Base-by-base conservation (phyloP, 495 filamentous ascomycete genomes). In the Podospora sp. region DNA sequence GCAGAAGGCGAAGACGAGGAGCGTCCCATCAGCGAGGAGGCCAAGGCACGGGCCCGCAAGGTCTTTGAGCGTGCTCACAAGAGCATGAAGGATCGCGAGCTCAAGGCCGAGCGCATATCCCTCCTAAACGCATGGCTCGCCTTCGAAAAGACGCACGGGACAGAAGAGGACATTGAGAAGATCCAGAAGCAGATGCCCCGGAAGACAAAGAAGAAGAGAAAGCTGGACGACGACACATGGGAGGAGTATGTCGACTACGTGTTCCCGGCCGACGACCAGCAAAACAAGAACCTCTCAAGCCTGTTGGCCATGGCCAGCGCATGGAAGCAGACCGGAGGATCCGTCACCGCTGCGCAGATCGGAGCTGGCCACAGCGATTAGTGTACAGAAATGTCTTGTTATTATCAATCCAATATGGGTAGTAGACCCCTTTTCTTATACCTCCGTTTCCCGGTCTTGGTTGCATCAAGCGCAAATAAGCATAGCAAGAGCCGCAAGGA, bases 241-340 rank as follows among this genome's bases (percentile, higher is more conserved):
- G 95, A 99, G 85, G 95, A 99, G 80, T 99, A 97, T 77, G 87
- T 94, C 83, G 95, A 98, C 77, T 97, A 94, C 75, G 86, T 98
- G 56, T 99, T 99, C 88, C 95, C 95, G 6, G 94, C 93, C 8
- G 95, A 98, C 83, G 94, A 97, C 79, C 86, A 92, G 79, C 90
- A 91, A 70, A 90, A 91, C 65, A 90, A 90, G 67, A 92, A 91
- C 67, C 82, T 97, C 74, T 90, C 91, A 26, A 92, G 90, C 73
- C 78, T 98, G 77, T 79, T 97, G 71, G 88, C 90, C 68, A 91
- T 87, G 85, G 95, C 94, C 63, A 89, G 92, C 71, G 85, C 88
- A 59, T 99, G 94, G 95, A 99, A 97, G 82, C 84, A 93, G 78
- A 80, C 82, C 22, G 81, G 80, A 61, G 73, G 83, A 53, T 70